These are phyloP conservation scores for Leptodontidium sp. DNA, from an alignment of 2,329 filamentous ascomycete genomes.

Conservation along the genomic window DNA sequence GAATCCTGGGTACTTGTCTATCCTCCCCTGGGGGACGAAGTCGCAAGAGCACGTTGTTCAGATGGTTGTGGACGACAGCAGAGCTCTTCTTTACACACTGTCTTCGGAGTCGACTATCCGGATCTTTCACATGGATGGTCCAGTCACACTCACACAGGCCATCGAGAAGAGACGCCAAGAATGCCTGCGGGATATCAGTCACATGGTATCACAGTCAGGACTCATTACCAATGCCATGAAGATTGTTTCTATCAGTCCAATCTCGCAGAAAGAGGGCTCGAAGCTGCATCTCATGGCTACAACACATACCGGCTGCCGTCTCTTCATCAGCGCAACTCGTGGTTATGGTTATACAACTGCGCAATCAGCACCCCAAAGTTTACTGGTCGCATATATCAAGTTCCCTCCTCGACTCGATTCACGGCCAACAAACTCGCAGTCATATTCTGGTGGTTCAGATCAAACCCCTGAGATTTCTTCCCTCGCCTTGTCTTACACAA, in stretches of 20 bases:
- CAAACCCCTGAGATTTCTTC: conserved; percentile 51
- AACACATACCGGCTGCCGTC: conserved; percentile 87
- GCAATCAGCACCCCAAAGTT: conserved; percentile 79
- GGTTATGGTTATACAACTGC: conserved; percentile 67
- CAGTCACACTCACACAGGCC: conserved; percentile 66
- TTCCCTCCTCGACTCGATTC: conserved; percentile 72
- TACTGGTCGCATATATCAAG: conserved; percentile 97
- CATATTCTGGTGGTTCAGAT: conserved; percentile 32
- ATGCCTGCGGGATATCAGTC: conserved; percentile 78
- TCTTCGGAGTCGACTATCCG: conserved; percentile 89
- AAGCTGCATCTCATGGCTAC: conserved; percentile 90
- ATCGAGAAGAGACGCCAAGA: conserved; percentile 68
- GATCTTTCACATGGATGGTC: conserved; percentile 83
- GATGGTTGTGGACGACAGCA: conserved; percentile 87
- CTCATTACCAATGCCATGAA: conserved; percentile 74
- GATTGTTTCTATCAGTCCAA: conserved; percentile 87
- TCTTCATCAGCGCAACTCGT: conserved; percentile 91
- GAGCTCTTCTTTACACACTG: conserved; percentile 89
- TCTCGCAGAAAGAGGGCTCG: conserved; percentile 79
- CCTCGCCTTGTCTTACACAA: conserved; percentile 57
- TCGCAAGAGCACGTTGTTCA: conserved; percentile 73
- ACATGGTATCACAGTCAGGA: conserved; percentile 80
- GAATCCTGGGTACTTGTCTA: conserved; percentile 72
- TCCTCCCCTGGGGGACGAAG: conserved; percentile 65
- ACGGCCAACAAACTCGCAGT: conserved; percentile 41